Percentiles rank a stretch among this genome's conserved stretches.
These are phyloP conservation scores for Colletotrichum nymphaeae DNA, from an alignment of 2,329 filamentous ascomycete genomes.

Conservation along the genomic window DNA sequence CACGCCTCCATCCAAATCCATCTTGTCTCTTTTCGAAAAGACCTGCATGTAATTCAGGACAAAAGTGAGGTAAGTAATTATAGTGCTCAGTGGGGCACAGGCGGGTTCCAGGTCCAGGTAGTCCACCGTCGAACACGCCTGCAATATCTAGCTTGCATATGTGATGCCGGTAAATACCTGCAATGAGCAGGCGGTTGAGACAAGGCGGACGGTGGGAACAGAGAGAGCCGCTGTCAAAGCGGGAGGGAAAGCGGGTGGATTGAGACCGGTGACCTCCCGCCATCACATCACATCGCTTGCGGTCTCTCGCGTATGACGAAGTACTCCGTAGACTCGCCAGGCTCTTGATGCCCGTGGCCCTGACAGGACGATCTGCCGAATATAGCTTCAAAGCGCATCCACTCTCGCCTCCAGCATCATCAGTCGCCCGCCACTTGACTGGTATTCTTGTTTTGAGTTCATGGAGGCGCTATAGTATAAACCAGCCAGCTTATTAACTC, in stretches of 20 bases:
- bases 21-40: neutral
- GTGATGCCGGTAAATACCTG: conserved; percentile 20
- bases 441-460: neutral
- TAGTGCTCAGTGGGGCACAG: neutral
- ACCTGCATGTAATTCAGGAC: neutral
- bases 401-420: neutral
- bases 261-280: neutral
- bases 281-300: neutral
- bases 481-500: neutral
- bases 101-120: neutral
- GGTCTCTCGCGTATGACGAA: conserved; percentile 4
- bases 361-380: conserved; percentile 24
- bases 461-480: neutral
- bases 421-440: neutral
- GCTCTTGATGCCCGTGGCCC: neutral
- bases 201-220: neutral
- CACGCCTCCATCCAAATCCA: neutral
- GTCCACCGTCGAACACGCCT: conserved; percentile 1
- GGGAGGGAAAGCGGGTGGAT: neutral
- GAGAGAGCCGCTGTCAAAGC: conserved; percentile 22
- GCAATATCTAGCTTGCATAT: conserved; percentile 22
- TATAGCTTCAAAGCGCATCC: neutral
- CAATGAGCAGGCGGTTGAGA: conserved; percentile 27
- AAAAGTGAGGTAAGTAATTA: neutral
- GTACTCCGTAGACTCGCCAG: neutral